phyloP scores from a whole-genome alignment of 116 monocot species.

The Zostera marina region DNA sequence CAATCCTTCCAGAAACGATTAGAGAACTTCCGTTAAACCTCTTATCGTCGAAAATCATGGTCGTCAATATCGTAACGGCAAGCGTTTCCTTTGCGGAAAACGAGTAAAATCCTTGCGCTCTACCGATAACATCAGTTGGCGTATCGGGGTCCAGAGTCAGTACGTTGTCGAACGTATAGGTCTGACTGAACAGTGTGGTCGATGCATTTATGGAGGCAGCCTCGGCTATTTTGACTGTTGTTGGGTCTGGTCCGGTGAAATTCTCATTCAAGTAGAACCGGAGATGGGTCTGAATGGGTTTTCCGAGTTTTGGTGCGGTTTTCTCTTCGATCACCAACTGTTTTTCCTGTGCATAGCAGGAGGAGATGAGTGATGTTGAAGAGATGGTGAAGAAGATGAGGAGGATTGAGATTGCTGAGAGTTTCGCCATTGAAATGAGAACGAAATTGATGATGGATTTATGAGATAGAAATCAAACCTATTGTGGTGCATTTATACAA shows the following conservation, averaged over 20 bases:
- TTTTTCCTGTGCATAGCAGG: not conserved
- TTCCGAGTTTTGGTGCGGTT: not conserved
- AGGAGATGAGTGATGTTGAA: not conserved
- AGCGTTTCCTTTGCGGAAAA: not conserved
- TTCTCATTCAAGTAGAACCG: slow-evolving; percentile 35
- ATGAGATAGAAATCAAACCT: too few species aligned
- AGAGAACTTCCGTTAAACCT: slow-evolving; percentile 26
- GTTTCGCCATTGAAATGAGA: not conserved
- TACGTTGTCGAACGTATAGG: slow-evolving; percentile 31
- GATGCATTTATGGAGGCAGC: not conserved
- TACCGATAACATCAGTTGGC: slow-evolving; percentile 4
- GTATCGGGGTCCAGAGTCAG: slow-evolving; percentile 20
- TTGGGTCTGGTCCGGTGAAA: slow-evolving; percentile 17
- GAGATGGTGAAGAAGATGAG: not conserved
- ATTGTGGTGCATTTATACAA: too few species aligned
- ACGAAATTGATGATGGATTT: too few species aligned
- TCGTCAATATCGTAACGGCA: slow-evolving; percentile 9
- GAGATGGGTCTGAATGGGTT: slow-evolving; percentile 17
- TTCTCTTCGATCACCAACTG: not conserved
- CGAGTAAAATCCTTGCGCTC: slow-evolving; percentile 20
- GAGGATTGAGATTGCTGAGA: too few species aligned
- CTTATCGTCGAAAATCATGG: slow-evolving; percentile 13
- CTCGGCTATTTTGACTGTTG: slow-evolving; percentile 10
- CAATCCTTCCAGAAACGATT: slow-evolving; percentile 17
- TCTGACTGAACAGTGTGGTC: slow-evolving; percentile 15